Percentiles rank a stretch among this genome's conserved stretches.
Conservation (phyloP, 768 basidiomycete genomes). For the Boletus reticuloceps region DNA sequence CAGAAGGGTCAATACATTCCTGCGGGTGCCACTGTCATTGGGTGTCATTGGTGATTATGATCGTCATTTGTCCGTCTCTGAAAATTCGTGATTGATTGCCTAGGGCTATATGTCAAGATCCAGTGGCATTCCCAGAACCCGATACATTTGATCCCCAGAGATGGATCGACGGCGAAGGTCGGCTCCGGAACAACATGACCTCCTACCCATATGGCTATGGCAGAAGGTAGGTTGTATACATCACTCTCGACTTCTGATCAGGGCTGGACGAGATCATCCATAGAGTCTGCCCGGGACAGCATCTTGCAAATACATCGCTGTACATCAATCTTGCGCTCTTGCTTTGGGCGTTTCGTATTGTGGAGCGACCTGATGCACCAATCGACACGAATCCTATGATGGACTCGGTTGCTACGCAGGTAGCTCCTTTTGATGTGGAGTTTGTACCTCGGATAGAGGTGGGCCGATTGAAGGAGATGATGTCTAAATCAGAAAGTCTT, state of each 20-base stretch:
- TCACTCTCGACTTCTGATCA: background rate
- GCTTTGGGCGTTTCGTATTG: conserved; percentile 60
- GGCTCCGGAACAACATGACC: conserved; percentile 41
- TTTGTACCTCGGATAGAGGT: conserved; percentile 46
- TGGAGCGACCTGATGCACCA: conserved; percentile 43
- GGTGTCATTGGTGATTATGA: conserved; percentile 18
- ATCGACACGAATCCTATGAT: conserved; percentile 58
- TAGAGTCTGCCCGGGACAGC: conserved; percentile 59
- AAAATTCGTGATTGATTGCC: background rate
- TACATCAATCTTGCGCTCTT: conserved; percentile 59
- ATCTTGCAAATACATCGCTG: conserved; percentile 50
- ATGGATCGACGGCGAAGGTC: conserved; percentile 45
- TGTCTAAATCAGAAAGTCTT: background rate
- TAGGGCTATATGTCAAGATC: conserved; percentile 26
- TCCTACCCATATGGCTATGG: conserved; percentile 53
- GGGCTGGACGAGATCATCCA: background rate
- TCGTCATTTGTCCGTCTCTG: background rate
- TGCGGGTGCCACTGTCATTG: conserved; percentile 19
- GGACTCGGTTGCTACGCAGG: conserved; percentile 54
- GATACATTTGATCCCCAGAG: conserved; percentile 54
- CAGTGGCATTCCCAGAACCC: conserved; percentile 26
- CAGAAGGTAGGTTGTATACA: conserved; percentile 25
- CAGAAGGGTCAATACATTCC: conserved; percentile 24
- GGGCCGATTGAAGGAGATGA: conserved; percentile 4
- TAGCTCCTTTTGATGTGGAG: conserved; percentile 52